Evolutionary conservation across 495 filamentous ascomycete genomes (phyloP).

Genomic region (Xylaria nigripes): DNA sequence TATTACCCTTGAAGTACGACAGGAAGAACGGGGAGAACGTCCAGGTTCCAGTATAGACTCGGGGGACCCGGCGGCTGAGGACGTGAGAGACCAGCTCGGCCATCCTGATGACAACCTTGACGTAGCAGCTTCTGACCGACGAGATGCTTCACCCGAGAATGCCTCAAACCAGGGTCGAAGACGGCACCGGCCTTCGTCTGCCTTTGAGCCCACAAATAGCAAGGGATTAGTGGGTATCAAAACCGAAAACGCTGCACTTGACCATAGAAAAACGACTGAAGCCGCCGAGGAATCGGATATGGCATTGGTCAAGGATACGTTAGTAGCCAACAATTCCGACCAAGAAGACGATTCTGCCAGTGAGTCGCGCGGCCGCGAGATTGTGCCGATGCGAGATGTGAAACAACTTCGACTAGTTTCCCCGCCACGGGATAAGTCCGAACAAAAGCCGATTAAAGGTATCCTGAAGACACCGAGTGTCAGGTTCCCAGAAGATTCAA

Average conservation of each 20-base stretch:
- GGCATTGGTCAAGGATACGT: conserved; percentile 14
- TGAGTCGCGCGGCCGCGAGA: conserved; percentile 33
- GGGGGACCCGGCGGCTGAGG: conserved; percentile 27
- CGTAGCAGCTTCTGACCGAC: conserved; percentile 18
- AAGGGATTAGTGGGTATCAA: conserved; percentile 39
- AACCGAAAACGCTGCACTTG: conserved; percentile 35
- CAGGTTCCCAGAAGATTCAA: conserved; percentile 71
- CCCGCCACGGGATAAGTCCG: conserved; percentile 41
- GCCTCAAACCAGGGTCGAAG: conserved; percentile 22
- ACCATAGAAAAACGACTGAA: conserved; percentile 24
- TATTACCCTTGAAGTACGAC: conserved; percentile 12
- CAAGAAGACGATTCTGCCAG: conserved; percentile 7
- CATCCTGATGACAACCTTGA: conserved; percentile 22
- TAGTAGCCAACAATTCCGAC: conserved; percentile 12
- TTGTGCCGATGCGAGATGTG: conserved; percentile 14
- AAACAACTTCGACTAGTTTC: conserved; percentile 47
- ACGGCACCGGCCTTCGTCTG: conserved; percentile 25
- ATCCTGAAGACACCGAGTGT: conserved; percentile 64
- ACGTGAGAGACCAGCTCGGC: conserved; percentile 16
- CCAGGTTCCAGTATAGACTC: conserved; percentile 14
- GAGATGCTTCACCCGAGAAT: conserved; percentile 17
- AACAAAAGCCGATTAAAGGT: conserved; percentile 49
- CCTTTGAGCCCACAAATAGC: conserved; percentile 46
- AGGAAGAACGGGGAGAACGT: conserved; percentile 24
- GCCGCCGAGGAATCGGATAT: conserved; percentile 20